Evolutionary conservation across 1,284 basidiomycete genomes (phyloP), one percentile per base, ranked within the genome.

Genomic region (Cutaneotrichosporon cutaneum): DNA sequence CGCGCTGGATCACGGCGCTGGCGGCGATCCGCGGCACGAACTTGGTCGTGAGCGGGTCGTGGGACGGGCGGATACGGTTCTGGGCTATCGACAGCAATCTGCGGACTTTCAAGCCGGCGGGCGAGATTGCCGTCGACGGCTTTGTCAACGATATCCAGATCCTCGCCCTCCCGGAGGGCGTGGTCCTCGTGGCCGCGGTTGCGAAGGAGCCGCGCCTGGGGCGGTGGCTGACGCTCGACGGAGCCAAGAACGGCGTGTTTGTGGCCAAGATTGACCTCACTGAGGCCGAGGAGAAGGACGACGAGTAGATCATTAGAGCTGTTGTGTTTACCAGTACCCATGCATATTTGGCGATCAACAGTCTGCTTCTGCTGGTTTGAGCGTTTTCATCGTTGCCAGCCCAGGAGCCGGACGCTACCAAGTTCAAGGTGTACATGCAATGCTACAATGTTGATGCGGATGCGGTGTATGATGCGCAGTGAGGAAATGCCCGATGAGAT

Each of bases 41-140:
- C 77, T 72, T 95, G 4, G 92, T 99, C 71, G 92, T 86, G 0
- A 94, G 92, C 14, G 94, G 94, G 18, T 97, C 94, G 16, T 98
- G 91, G 89, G 93, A 97, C 67, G 92, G 92, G 44, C 73, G 82
- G 53, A 86, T 99, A 70, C 87, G 89, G 32, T 80, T 99, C 70
- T 99, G 95, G 95, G 88, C 89, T 70, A 81, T 99, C 35, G 87
- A 92, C 64, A 69, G 84, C 1, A 87, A 85, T 62, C 80, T 94
- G 14, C 88, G 86, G 72, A 87, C 88, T 0, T 96, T 98, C 78
- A 79, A 83, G 8, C 83, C 84, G 1, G 63, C 62, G 1, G 47
- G 61, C 2, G 73, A 89, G 21, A 78, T 96, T 18, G 78, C 86
- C 0, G 87, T 85, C 0, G 82, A 82, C 0, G 96, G 95, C 0